A percentile compares a stretch with the other conserved stretches of the same genome.
Evolutionary conservation across 148 eudicot genomes (phyloP).

Genomic region (Persicaria tinctoria): DNA sequence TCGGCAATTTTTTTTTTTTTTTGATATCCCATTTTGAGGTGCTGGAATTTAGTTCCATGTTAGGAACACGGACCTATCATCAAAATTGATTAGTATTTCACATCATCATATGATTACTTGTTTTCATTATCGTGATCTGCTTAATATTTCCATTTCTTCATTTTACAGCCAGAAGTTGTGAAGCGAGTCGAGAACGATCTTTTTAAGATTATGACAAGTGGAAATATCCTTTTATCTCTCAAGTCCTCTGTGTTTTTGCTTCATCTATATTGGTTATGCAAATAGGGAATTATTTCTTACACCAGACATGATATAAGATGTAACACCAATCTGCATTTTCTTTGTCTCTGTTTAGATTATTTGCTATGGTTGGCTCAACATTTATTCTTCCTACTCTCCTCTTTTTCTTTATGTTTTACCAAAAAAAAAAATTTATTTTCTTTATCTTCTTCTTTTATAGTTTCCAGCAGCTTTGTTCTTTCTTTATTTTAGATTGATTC

Average conservation of each 20-base stretch:
- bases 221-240: slow-evolving; percentile 68
- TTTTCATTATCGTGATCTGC: too few species aligned
- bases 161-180: slow-evolving; percentile 90
- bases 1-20: too few species aligned
- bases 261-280: background rate
- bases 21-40: too few species aligned
- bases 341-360: background rate
- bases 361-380: background rate
- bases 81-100: too few species aligned
- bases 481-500: background rate
- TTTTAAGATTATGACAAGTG: slow-evolving; percentile 77
- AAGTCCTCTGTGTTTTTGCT: background rate
- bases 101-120: too few species aligned
- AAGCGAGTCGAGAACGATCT: slow-evolving; percentile 78
- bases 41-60: too few species aligned
- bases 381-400: background rate
- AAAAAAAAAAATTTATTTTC: too few species aligned
- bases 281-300: background rate
- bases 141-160: too few species aligned
- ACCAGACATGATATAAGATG: too few species aligned
- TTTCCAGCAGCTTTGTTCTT: background rate
- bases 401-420: too few species aligned
- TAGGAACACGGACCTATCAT: too few species aligned
- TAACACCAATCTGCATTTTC: background rate
- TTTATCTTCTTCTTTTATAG: background rate